Conservation (phyloP, 139 green algal species). For the Monoraphidium neglectum region DNA sequence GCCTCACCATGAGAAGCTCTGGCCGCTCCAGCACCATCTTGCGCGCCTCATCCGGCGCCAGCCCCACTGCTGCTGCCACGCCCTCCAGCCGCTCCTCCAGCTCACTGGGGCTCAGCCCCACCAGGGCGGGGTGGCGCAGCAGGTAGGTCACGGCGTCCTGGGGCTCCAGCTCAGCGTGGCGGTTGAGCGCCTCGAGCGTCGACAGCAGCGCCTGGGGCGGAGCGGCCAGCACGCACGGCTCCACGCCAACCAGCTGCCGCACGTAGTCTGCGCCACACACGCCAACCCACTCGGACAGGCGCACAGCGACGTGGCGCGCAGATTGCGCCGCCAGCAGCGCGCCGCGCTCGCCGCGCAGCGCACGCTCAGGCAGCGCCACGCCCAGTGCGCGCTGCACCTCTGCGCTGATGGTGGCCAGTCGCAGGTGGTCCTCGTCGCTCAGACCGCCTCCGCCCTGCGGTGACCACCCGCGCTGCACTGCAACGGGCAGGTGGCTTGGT, state of each 20-base stretch:
- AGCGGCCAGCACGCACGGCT: conserved; percentile 13
- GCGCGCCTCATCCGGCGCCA: not conserved
- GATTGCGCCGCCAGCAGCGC: not conserved
- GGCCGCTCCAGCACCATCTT: not conserved
- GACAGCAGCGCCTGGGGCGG: conserved; percentile 12
- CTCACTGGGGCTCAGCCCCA: conserved; percentile 5
- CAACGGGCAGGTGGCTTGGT: conserved; percentile 16
- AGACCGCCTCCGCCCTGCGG: not conserved
- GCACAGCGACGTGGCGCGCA: not conserved
- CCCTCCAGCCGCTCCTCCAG: conserved; percentile 4
- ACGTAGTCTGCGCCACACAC: conserved; percentile 4
- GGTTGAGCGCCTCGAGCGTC: conserved; percentile 16
- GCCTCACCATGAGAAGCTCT: conserved; percentile 20
- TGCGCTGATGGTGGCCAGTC: not conserved
- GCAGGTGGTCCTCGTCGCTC: not conserved
- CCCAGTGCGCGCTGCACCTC: conserved; percentile 7
- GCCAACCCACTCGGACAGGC: conserved; percentile 4
- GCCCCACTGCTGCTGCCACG: not conserved
- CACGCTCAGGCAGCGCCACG: not conserved
- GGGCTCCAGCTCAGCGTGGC: not conserved
- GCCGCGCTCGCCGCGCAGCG: conserved; percentile 4
- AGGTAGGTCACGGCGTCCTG: conserved; percentile 2
- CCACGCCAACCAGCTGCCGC: not conserved
- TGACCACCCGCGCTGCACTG: conserved; percentile 6
- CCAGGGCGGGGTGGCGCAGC: conserved; percentile 2